Evolutionary conservation across 2,329 filamentous ascomycete genomes (phyloP), one percentile per base, ranked within the genome.

Genomic region (Cladophialophora chaetospira): DNA sequence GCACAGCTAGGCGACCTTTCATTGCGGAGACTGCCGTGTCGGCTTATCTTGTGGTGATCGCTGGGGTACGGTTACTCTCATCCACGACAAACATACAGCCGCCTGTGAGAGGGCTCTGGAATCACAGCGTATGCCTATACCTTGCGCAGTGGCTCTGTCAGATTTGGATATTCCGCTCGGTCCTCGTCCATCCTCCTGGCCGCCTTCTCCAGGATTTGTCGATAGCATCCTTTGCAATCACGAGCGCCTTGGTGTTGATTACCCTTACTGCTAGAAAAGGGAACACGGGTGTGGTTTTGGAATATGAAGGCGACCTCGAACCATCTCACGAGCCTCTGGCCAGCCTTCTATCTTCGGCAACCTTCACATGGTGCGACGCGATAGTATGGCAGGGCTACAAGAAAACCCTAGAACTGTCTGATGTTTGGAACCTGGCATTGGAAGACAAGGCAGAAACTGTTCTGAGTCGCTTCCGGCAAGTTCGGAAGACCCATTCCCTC

Each of bases 301-400:
- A 96, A 72, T 92, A 92, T 78, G 92, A 97, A 72, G 90, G 89
- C 59, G 88, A 88, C 28, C 83, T 99, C 49, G 85, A 93, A 68
- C 94, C 94, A 17, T 93, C 92, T 2, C 85, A 83, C 61, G 92
- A 99, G 71, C 90, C 91, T 5, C 79, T 90, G 33, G 91, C 94
- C 1, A 97, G 93, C 70, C 75, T 97, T 5, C 84, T 97, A 61
- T 97, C 94, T 2, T 79, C 95, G 42, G 86, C 86, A 19, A 94
- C 91, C 2, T 99, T 97, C 70, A 79, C 84, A 17, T 99, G 94
- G 94, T 85, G 97, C 17, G 92, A 97, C 72, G 75, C 86, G 0
- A 88, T 99, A 63, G 87, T 99, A 40, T 91, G 87, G 85, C 86
- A 88, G 65, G 94, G 94, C 11, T 97, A 92, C 79, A 88, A 85